These are phyloP conservation scores for Stephanocyclus meneghinianus DNA, from an alignment of 352 stramenopile species.

Conservation along the genomic window DNA sequence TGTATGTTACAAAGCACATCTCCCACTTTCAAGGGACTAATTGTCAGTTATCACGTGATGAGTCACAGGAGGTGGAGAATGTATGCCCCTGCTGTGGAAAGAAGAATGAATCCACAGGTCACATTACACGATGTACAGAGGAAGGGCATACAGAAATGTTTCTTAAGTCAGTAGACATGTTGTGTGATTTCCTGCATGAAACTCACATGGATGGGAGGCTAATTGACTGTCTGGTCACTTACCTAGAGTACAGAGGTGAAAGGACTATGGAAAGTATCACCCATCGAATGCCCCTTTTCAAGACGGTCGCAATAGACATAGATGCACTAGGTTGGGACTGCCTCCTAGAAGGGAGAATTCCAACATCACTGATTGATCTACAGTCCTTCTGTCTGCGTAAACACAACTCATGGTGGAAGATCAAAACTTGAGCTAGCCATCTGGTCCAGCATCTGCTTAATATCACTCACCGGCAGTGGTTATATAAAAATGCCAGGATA, in stretches of 20 bases:
- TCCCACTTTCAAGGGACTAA: no score
- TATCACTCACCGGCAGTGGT: conserved; percentile 44
- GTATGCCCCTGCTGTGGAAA: conserved; percentile 31
- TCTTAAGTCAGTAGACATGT: background rate
- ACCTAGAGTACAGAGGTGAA: conserved; percentile 16
- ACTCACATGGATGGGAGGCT: conserved; percentile 10
- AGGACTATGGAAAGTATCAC: background rate
- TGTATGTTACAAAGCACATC: no score
- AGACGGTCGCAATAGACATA: background rate
- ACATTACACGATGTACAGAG: conserved; percentile 42
- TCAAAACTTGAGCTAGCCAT: background rate
- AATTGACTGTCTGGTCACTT: background rate
- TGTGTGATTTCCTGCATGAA: conserved; percentile 12
- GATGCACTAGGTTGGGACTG: conserved; percentile 36
- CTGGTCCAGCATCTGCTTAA: conserved; percentile 24
- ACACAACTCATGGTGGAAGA: background rate
- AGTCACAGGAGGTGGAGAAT: background rate
- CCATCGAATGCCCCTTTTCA: background rate
- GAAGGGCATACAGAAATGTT: conserved; percentile 13
- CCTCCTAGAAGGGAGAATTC: conserved; percentile 34
- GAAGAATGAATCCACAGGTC: conserved; percentile 16
- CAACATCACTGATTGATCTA: background rate
- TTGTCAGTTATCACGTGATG: background rate
- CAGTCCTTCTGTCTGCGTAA: background rate
- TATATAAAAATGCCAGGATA: conserved; percentile 25